Base-by-base conservation (phyloP, 2,329 filamentous ascomycete genomes). In the Clonostachys chloroleuca region DNA sequence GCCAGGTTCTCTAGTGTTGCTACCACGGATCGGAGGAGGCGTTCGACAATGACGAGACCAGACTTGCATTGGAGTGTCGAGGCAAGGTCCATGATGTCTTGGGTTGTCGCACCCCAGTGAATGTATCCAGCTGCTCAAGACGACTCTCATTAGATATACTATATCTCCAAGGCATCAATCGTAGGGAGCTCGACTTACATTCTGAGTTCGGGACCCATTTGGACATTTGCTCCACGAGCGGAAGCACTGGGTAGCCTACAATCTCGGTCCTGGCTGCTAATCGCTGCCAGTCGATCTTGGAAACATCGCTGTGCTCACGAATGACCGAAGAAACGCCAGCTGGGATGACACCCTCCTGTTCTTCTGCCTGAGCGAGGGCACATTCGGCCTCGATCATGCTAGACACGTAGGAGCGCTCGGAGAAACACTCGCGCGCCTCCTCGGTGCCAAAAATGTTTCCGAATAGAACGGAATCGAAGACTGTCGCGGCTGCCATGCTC, bases 101-200 rank as follows among this genome's bases (percentile, higher is more conserved):
- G 78, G 0, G 78, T 81, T 0, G 78, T 81, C 2, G 77, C 76
- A 9, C 78, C 78, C 77, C 77, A 80, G 55, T 81, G 77, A 12
- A 81, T 70, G 52, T 77, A 80, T 1, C 53, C 56, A 5, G 54
- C 56, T 48, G 12, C 18, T 13, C 17, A 17, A 36, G 13, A 9
- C 24, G 9, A 30, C 24, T 30, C 10, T 10, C 8, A 30, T 30
- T 30, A 30, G 24, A 10, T 30, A 10, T 30, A 4, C 10, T 30
- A 10, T 8, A 30, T 30, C 24, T 30, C 9, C 24, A 30, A 9
- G 24, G 24, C 8, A 30, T 30, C 24, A 10, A 30, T 10, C 9
- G 24, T 10, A 4, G 24, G 24, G 24, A 4, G 24, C 8, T 30
- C 3, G 9, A 30, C 24, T 30, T 30, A 30, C 24, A 30, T 30